phyloP scores from a whole-genome alignment of 352 stramenopile genomes.

The Peronosclerospora sorghi region DNA sequence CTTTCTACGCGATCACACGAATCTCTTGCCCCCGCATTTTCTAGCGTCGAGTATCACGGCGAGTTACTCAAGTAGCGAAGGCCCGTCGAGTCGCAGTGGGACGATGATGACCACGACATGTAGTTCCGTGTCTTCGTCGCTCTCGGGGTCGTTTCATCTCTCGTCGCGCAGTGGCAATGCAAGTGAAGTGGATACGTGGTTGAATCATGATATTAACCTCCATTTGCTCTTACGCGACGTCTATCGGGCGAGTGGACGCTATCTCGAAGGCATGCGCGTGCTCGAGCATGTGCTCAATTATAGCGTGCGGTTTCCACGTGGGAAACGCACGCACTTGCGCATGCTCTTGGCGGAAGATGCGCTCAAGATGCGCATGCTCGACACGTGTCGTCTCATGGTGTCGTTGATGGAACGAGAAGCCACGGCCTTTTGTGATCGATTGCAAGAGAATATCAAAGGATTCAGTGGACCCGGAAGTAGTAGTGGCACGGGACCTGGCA shows the following conservation, averaged over 20 bases:
- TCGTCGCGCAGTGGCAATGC: constrained; percentile 46
- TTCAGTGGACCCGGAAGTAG: constrained; percentile 33
- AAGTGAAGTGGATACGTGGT: constrained; percentile 64
- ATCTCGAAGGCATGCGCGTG: constrained; percentile 64
- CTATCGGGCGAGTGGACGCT: constrained; percentile 69
- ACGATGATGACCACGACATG: constrained; percentile 60
- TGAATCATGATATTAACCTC: constrained; percentile 78
- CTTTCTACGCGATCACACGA: constrained; percentile 60
- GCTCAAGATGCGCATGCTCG: constrained; percentile 60
- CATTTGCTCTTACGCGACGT: constrained; percentile 70
- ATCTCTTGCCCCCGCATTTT: constrained; percentile 52
- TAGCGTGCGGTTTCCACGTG: constrained; percentile 50
- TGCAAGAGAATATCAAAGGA: constrained; percentile 60
- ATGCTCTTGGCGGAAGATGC: constrained; percentile 76
- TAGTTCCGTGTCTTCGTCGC: constrained; percentile 55
- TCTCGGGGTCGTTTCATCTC: constrained; percentile 43
- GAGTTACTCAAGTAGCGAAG: constrained; percentile 46
- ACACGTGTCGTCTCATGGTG: constrained; percentile 67
- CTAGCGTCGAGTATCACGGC: constrained; percentile 32
- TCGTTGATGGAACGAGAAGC: constrained; percentile 62
- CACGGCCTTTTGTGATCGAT: constrained; percentile 55
- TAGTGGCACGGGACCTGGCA: constrained; percentile 32
- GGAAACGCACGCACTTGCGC: constrained; percentile 64
- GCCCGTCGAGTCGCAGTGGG: constrained; percentile 38
- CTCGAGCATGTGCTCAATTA: constrained; percentile 74